A percentile compares a stretch with the other conserved stretches of the same genome.
These are phyloP conservation scores for Heterobasidion irregulare DNA, from an alignment of 1,284 basidiomycete genomes.

Conservation along the genomic window DNA sequence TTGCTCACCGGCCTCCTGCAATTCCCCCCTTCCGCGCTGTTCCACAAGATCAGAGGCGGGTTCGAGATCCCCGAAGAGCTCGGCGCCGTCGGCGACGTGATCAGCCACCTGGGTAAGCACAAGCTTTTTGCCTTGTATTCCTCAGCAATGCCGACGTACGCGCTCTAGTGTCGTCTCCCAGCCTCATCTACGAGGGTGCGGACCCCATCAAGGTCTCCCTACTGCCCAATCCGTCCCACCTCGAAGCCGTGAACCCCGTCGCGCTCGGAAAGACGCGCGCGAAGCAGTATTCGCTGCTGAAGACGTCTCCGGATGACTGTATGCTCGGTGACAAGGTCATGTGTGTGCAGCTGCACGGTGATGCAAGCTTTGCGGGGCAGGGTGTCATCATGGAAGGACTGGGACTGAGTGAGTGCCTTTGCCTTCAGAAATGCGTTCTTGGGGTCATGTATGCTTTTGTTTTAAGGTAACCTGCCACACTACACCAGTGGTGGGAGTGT, in stretches of 20 bases:
- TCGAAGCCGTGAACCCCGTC: conserved; percentile 83
- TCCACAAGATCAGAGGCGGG: conserved; percentile 80
- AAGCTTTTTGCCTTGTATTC: not conserved
- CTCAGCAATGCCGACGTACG: not conserved
- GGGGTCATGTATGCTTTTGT: not conserved
- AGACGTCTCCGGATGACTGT: conserved; percentile 57
- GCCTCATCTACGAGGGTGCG: conserved; percentile 44
- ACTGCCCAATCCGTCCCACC: conserved; percentile 83
- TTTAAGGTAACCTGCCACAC: conserved; percentile 72
- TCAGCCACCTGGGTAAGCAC: conserved; percentile 68
- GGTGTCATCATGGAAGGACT: conserved; percentile 86
- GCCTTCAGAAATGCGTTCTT: not conserved
- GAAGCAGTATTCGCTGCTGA: conserved; percentile 82
- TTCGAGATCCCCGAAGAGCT: conserved; percentile 64
- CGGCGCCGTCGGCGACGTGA: conserved; percentile 74
- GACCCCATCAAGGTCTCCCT: conserved; percentile 65
- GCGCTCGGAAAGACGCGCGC: conserved; percentile 86
- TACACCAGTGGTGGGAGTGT: conserved; percentile 85
- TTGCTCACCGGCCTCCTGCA: conserved; percentile 74
- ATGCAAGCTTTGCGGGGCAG: conserved; percentile 85
- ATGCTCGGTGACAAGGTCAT: conserved; percentile 79
- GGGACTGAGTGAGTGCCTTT: conserved; percentile 54
- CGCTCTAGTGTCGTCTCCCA: conserved; percentile 51
- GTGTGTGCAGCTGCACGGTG: conserved; percentile 85
- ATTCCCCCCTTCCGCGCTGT: conserved; percentile 59